These are phyloP conservation scores for Colletotrichum australisinense DNA, from an alignment of 2,329 filamentous ascomycete genomes.

Conservation along the genomic window DNA sequence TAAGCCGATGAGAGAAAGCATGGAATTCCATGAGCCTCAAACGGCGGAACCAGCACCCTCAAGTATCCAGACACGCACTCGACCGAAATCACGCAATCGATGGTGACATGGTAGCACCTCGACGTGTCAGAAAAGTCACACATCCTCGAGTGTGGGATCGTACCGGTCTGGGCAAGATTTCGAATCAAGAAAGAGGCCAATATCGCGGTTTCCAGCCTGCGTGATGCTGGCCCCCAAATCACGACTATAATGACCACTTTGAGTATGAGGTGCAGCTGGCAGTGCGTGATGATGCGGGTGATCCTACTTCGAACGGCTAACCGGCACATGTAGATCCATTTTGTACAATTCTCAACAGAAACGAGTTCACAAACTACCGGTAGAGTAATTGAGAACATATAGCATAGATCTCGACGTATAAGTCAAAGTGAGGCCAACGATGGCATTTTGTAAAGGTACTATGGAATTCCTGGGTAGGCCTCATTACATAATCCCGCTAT, in stretches of 20 bases:
- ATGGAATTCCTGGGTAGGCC: not conserved
- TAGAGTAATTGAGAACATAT: not conserved
- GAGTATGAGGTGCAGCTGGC: not conserved
- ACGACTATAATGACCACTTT: not conserved
- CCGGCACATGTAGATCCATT: too few relatives aligned
- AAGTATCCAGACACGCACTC: constrained; percentile 6
- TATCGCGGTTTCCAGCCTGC: not conserved
- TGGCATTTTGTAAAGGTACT: not conserved
- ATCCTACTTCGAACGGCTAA: not conserved
- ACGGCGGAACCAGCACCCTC: not conserved
- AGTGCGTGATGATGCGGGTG: not conserved
- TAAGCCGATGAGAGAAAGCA: not conserved
- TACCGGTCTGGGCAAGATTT: too few relatives aligned
- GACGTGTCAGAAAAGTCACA: too few relatives aligned
- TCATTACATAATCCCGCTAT: constrained; percentile 14
- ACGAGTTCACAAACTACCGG: not conserved
- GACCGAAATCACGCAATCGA: constrained; percentile 32
- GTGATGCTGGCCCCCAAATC: too few relatives aligned
- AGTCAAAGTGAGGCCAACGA: not conserved
- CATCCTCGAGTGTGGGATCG: too few relatives aligned
- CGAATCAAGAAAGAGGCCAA: not conserved
- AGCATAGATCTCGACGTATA: not conserved
- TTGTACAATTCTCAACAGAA: too few relatives aligned
- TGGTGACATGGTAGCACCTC: constrained; percentile 28
- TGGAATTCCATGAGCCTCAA: not conserved